Evolutionary conservation across 225 moss, liverwort and hornwort genomes (phyloP), one percentile per base, ranked within the genome.

Genomic region (Lunularia cruciata): DNA sequence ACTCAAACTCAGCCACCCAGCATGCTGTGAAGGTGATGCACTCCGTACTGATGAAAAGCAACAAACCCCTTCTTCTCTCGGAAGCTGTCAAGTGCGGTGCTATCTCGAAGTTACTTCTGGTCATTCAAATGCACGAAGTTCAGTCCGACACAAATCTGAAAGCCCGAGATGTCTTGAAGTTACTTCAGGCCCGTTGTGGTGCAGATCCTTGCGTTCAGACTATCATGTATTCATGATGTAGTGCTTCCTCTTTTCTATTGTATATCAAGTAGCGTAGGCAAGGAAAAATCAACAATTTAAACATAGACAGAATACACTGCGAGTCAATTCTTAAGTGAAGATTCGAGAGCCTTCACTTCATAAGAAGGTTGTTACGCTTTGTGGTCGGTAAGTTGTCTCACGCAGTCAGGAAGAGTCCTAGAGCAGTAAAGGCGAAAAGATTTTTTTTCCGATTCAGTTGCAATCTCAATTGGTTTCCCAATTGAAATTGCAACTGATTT

Each of bases 91-190:
- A 59, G 53, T 28, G 47, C 30, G 81, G 77, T 14, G 59, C 73
- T 42, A 43, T 81, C 52, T 64, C 63, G 20, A 69, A 81, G 25
- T 57, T 81, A 4, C 51, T 77, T 35, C 33, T 73, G 15, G 69
- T 77, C 31, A 57, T 72, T 47, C 81, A 77, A 48, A 60, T 42
- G 28, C 46, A 47, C n/a, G 51, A 49, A 19, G 67, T 30, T 15
- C 37, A 65, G 8, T 46, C 26, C 23, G 35, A 26, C 9, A 73
- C 57, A 10, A 73, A 72, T 57, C 55, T 45, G 1, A 72, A 64
- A 49, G 68, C 73, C 13, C 80, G 73, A 58, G 80, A 81, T 45
- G 54, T 81, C 8, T 54, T 81, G 35, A 76, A 81, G 38, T 69
- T 57, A 20, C 63, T 81, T 62, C 72, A 63, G 49, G 49, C 57